These are phyloP conservation scores for Aspergillus japonicus DNA, from an alignment of 2,329 filamentous ascomycete genomes.

Conservation along the genomic window DNA sequence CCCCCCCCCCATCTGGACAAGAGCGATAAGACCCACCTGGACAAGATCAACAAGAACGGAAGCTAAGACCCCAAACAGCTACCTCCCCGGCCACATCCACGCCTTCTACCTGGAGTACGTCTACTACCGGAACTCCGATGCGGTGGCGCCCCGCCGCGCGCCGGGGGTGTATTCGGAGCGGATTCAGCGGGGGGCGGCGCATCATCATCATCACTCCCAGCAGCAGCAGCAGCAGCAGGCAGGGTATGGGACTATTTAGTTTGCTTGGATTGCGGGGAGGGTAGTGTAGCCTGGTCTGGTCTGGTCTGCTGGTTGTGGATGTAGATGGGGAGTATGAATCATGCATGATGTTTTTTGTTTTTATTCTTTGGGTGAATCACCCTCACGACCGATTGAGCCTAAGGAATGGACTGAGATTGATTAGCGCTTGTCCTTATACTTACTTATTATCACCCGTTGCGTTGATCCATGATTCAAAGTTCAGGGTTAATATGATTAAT, in stretches of 20 bases:
- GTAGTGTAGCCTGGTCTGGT: neutral
- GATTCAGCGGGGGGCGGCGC: constrained; percentile 40
- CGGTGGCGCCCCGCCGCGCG: constrained; percentile 27
- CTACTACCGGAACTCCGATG: constrained; percentile 66
- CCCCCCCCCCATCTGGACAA: too few relatives aligned
- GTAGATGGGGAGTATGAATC: too few relatives aligned
- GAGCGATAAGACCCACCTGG: neutral
- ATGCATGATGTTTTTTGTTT: too few relatives aligned
- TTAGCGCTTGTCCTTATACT: too few relatives aligned
- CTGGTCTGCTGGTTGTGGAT: too few relatives aligned
- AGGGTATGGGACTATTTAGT: constrained; percentile 27
- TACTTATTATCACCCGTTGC: too few relatives aligned
- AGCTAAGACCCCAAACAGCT: constrained; percentile 43
- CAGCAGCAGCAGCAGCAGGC: neutral
- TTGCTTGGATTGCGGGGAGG: neutral
- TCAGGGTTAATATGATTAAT: too few relatives aligned
- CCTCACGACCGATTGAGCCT: too few relatives aligned
- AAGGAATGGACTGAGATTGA: too few relatives aligned
- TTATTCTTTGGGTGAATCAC: too few relatives aligned
- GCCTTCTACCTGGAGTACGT: constrained; percentile 81
- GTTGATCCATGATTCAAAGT: too few relatives aligned
- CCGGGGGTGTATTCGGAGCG: constrained; percentile 43
- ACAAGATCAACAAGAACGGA: too few relatives aligned
- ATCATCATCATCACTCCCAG: constrained; percentile 13
- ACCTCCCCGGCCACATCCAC: constrained; percentile 74